Evolutionary conservation across 1,284 basidiomycete species (phyloP).

Genomic region (Fomitopsis pinicola): DNA sequence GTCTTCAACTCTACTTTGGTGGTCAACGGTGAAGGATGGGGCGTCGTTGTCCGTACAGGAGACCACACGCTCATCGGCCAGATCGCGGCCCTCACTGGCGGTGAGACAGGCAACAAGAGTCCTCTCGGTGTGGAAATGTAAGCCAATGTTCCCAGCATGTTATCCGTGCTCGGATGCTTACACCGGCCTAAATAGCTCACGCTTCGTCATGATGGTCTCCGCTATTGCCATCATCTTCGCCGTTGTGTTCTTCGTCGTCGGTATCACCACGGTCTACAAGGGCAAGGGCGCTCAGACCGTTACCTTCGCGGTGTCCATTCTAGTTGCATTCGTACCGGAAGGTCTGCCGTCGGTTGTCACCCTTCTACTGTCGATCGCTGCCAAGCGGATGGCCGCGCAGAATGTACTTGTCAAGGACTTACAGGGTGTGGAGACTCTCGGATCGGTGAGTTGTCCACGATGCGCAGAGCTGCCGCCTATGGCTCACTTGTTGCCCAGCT

Average conservation of each 20-base stretch:
- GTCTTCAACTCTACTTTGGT: conserved; percentile 65
- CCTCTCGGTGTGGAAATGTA: conserved; percentile 66
- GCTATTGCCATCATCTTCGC: conserved; percentile 59
- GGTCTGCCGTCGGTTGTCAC: conserved; percentile 71
- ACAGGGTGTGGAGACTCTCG: conserved; percentile 69
- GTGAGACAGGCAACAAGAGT: conserved; percentile 59
- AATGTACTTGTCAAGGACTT: conserved; percentile 70
- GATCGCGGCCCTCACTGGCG: conserved; percentile 61
- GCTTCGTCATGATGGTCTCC: conserved; percentile 58
- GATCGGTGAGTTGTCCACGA: conserved; percentile 11
- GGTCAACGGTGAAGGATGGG: conserved; percentile 67
- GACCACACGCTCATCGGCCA: conserved; percentile 67
- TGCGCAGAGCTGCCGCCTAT: neutral
- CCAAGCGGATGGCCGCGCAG: conserved; percentile 68
- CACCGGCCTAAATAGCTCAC: conserved; percentile 32
- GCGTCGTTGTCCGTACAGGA: conserved; percentile 64
- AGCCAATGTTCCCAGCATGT: conserved; percentile 11
- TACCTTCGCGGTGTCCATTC: conserved; percentile 65
- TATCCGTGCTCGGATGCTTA: neutral
- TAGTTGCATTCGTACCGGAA: conserved; percentile 71
- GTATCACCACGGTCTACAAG: conserved; percentile 62
- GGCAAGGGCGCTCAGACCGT: conserved; percentile 56
- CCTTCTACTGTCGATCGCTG: conserved; percentile 64
- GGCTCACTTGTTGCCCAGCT: conserved; percentile 31
- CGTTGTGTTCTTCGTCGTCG: conserved; percentile 60